Conservation (phyloP, 495 filamentous ascomycete genomes). For the Paragyromitra xinjiangensis region DNA sequence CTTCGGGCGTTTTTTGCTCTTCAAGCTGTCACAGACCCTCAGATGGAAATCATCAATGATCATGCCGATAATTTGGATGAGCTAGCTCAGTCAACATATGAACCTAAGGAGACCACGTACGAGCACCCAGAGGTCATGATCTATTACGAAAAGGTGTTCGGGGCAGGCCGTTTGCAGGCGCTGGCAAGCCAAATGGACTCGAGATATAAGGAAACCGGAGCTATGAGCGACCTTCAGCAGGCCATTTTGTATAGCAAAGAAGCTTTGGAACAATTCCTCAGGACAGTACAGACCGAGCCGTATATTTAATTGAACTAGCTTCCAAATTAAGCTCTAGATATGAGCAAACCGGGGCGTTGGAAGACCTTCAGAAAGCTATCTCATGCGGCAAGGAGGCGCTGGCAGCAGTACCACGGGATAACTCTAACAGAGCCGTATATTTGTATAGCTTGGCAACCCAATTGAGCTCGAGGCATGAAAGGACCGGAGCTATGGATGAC, state of each 20-base stretch:
- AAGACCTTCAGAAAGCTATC: constrained; percentile 6
- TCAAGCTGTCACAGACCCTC: too few species aligned
- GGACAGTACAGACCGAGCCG: background rate
- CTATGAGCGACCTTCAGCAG: background rate
- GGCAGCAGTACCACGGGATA: background rate
- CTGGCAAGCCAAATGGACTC: too few species aligned
- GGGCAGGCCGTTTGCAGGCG: too few species aligned
- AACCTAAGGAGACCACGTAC: too few species aligned
- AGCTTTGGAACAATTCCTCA: background rate
- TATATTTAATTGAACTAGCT: background rate
- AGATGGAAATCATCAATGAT: too few species aligned
- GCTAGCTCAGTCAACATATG: too few species aligned
- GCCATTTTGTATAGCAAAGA: background rate
- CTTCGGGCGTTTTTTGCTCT: too few species aligned
- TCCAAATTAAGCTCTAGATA: background rate
- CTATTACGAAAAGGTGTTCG: too few species aligned
- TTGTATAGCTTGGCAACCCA: background rate
- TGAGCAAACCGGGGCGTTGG: background rate
- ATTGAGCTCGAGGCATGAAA: background rate
- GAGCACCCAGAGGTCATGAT: too few species aligned
- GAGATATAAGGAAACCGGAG: background rate
- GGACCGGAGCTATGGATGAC: background rate
- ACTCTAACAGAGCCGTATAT: background rate
- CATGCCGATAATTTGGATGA: too few species aligned
- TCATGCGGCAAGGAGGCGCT: background rate